Evolutionary conservation across 1,139 yeast species (phyloP).

Genomic region (Hyphopichia fennica): DNA sequence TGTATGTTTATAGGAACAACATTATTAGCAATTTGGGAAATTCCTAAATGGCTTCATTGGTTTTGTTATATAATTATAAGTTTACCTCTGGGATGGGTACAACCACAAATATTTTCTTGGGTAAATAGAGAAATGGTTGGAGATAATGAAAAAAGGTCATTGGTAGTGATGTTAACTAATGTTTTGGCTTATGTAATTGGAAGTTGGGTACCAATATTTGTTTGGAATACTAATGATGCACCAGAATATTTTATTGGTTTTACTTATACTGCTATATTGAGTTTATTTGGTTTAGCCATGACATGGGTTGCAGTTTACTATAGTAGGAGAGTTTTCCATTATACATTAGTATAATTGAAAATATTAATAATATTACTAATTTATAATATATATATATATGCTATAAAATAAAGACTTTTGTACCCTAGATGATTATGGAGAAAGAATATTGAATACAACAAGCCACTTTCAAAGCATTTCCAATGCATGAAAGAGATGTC

Average conservation of each 20-base stretch:
- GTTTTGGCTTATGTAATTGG: slow-evolving; percentile 24
- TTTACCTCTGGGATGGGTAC: slow-evolving; percentile 32
- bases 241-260: slow-evolving; percentile 21
- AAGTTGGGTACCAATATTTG: slow-evolving; percentile 24
- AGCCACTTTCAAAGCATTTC: no score
- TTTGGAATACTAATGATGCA: slow-evolving; percentile 17
- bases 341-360: neutral
- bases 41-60: slow-evolving; percentile 44
- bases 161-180: slow-evolving; percentile 22
- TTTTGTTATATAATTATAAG: slow-evolving; percentile 38
- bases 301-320: slow-evolving; percentile 11
- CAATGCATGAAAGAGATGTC: no score
- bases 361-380: no score
- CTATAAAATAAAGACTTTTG: no score
- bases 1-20: slow-evolving; percentile 35
- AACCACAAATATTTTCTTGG: slow-evolving; percentile 26
- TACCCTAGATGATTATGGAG: no score
- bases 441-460: no score
- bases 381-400: no score
- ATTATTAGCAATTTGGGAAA: slow-evolving; percentile 32
- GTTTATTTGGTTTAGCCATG: slow-evolving; percentile 19
- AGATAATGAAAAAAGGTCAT: slow-evolving; percentile 24
- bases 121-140: slow-evolving; percentile 18
- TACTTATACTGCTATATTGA: slow-evolving; percentile 21
- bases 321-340: neutral